Evolutionary conservation across 2,329 filamentous ascomycete genomes (phyloP), one percentile per base, ranked within the genome.

Genomic region (Lachnellula cervina): DNA sequence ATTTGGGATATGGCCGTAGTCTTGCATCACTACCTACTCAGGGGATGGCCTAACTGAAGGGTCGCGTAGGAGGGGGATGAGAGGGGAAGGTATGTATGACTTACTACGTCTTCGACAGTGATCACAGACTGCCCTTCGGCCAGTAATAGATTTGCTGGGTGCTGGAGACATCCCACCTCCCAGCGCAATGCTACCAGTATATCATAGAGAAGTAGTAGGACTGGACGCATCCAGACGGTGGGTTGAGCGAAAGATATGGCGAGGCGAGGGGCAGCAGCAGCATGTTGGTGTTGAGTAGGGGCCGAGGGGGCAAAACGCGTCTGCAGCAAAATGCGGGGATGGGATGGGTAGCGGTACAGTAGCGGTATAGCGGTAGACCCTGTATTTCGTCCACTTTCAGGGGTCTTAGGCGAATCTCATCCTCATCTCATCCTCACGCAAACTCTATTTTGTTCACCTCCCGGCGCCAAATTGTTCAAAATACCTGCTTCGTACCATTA

Each of bases 31-130:
- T 13, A 11, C 17, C 11, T 45, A 11, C 8, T 23, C 9, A 45
- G 21, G 17, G 19, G 19, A 32, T 32, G 28, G 9, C 8, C 28
- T 32, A 32, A 9, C 28, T 32, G 28, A 32, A 32, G 28, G 28
- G 9, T 11, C 9, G 28, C 25, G 6, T 28, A 28, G 25, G 25
- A 3, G 9, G 28, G 25, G 25, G 7, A 28, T 6, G 25, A 28
- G 8, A 1, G 25, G 25, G 21, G 21, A 21, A 4, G 21, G 21
- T 28, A 21, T 16, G 32, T 16, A 35, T 48, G 38, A 68, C 73
- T 59, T 70, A 75, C 75, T 68, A 60, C 74, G 68, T 61, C 72
- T 66, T 52, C 75, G 71, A 63, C 75, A 77, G 59, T 77, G 73
- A 57, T 77, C 75, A 62, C 75, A 77, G 35, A 77, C 74, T 32